Evolutionary conservation across 768 basidiomycete species (phyloP).

Genomic region (Boletus reticuloceps): DNA sequence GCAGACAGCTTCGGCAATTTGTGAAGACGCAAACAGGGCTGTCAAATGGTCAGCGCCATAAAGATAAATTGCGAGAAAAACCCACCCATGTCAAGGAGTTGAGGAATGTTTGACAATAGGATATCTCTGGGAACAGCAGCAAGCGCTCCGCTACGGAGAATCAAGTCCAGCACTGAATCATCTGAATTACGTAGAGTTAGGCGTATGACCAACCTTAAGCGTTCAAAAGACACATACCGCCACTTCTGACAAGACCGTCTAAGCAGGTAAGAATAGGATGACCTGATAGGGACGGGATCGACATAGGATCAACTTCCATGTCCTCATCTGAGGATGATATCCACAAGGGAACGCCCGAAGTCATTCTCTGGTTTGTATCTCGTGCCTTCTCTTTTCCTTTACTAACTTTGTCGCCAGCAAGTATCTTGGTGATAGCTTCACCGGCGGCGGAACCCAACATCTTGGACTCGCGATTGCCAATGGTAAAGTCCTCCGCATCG

Average conservation of each 20-base stretch:
- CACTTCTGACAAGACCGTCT: constrained; percentile 26
- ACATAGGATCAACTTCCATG: constrained; percentile 19
- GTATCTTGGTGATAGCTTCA: constrained; percentile 43
- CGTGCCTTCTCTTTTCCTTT: constrained; percentile 28
- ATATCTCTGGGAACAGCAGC: constrained; percentile 30
- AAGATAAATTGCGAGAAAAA: not conserved
- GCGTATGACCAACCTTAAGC: not conserved
- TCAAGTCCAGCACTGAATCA: constrained; percentile 32
- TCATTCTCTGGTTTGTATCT: constrained; percentile 16
- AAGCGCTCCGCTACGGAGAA: constrained; percentile 45
- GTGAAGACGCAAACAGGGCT: constrained; percentile 21
- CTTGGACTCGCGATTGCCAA: constrained; percentile 36
- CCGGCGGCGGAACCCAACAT: constrained; percentile 33
- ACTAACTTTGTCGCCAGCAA: constrained; percentile 39
- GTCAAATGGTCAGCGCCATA: constrained; percentile 9
- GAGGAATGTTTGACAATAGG: constrained; percentile 33
- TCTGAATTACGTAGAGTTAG: constrained; percentile 33
- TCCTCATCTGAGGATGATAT: constrained; percentile 13
- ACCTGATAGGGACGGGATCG: constrained; percentile 9
- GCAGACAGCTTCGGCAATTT: constrained; percentile 32
- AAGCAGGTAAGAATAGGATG: constrained; percentile 32
- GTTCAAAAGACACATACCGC: constrained; percentile 33
- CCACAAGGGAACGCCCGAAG: constrained; percentile 35
- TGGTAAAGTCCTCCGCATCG: constrained; percentile 29
- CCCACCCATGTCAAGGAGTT: constrained; percentile 44